These are phyloP conservation scores for Dryas octopetala DNA, from an alignment of 306 rosid genomes.

Conservation along the genomic window DNA sequence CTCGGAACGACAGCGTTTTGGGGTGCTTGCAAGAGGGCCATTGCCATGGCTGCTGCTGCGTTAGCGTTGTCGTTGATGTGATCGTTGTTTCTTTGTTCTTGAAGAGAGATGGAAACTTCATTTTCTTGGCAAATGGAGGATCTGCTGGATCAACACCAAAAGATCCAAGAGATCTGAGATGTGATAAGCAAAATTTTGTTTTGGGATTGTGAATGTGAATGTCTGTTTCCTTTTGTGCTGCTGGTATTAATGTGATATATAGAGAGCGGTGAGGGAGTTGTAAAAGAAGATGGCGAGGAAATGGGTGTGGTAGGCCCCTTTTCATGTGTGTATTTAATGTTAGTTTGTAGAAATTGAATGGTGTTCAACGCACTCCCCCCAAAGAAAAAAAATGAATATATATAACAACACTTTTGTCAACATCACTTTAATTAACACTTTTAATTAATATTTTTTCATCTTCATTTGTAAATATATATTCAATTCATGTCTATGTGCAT, in stretches of 20 bases:
- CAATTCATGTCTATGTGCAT: no score
- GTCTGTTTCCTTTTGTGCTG: constrained; percentile 9
- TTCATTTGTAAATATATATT: no score
- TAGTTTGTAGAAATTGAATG: no score
- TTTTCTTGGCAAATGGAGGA: constrained; percentile 56
- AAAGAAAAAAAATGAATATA: no score
- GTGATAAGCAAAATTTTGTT: neutral
- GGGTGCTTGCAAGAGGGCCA: constrained; percentile 52
- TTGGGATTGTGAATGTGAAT: constrained; percentile 24
- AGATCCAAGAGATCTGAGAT: neutral
- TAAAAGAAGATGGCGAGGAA: constrained; percentile 11
- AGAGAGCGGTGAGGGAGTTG: neutral
- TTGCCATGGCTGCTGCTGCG: constrained; percentile 41
- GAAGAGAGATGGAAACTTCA: constrained; percentile 45
- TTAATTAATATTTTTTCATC: no score
- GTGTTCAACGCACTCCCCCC: no score
- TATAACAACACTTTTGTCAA: no score
- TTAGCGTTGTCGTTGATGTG: constrained; percentile 8
- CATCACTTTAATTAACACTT: no score
- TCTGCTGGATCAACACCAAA: neutral
- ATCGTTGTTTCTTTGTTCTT: constrained; percentile 27
- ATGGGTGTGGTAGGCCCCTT: no score
- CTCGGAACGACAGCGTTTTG: constrained; percentile 63
- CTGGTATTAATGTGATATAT: constrained; percentile 34
- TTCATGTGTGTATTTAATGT: no score